Evolutionary conservation across 1,284 basidiomycete genomes (phyloP).

Genomic region (Wallemia hederae): DNA sequence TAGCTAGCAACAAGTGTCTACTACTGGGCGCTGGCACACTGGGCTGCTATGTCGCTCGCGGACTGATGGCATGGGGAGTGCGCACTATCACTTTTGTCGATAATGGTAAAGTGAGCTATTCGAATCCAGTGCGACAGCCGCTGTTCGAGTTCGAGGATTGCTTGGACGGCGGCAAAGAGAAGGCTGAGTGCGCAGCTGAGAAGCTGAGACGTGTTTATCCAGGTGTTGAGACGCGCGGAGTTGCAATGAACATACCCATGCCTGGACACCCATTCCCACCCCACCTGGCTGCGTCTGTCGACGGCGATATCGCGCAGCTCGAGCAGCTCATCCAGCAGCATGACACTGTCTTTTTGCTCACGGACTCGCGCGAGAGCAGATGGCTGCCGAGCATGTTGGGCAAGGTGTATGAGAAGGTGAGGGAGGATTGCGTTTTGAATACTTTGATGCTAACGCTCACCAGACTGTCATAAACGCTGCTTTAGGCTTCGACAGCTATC

Average conservation of each 20-base stretch:
- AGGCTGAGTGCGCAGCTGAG: slow-evolving; percentile 74
- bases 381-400: slow-evolving; percentile 83
- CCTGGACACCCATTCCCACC: slow-evolving; percentile 67
- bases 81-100: slow-evolving; percentile 78
- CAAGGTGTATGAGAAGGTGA: slow-evolving; percentile 48
- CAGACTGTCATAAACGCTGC: slow-evolving; percentile 83
- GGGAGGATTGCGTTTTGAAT: slow-evolving; percentile 4
- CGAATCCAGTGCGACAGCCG: slow-evolving; percentile 87
- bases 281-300: slow-evolving; percentile 25
- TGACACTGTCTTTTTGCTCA: slow-evolving; percentile 75
- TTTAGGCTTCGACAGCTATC: slow-evolving; percentile 78
- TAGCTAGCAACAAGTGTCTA: slow-evolving; percentile 49
- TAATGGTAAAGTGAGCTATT: slow-evolving; percentile 68
- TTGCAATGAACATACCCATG: slow-evolving; percentile 68
- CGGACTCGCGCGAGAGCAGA: slow-evolving; percentile 85
- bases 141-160: slow-evolving; percentile 87
- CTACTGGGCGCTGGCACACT: slow-evolving; percentile 82
- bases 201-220: slow-evolving; percentile 66
- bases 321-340: slow-evolving; percentile 53
- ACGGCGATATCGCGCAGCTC: slow-evolving; percentile 36
- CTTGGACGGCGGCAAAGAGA: slow-evolving; percentile 69
- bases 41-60: slow-evolving; percentile 78
- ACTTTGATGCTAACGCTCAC: background rate
- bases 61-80: slow-evolving; percentile 83
- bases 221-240: slow-evolving; percentile 50